Evolutionary conservation across 2,329 filamentous ascomycete genomes (phyloP), one percentile per base, ranked within the genome.

Genomic region (Phyllosticta citriasiana): DNA sequence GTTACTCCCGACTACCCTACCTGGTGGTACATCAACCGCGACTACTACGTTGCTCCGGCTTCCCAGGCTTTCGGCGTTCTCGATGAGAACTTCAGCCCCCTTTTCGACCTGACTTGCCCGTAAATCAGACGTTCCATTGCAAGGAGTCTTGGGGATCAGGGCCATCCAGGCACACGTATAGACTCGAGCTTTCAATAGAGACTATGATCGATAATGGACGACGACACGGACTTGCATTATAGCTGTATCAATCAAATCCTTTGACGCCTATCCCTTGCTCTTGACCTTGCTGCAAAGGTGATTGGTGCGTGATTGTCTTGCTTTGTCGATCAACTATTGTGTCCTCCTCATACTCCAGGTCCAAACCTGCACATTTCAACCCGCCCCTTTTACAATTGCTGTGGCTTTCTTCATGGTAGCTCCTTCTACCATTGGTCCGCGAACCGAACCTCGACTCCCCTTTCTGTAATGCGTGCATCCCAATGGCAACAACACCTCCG

Each of bases 261-360:
- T 66, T 69, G 65, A 70, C 69, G 71, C 71, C 60, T 63, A 62
- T 69, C 70, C 71, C 67, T 67, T 73, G 71, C 65, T 73, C 73
- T 71, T 53, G 51, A 24, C n/a, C n/a, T 26, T 26, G 33, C 10
- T 40, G 27, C 4, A 6, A 5, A 30, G 19, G 19, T 30, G 6
- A 4, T 30, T 30, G 1, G 6, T 7, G 27, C 27, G 27, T 30
- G 27, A 30, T 7, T 30, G 3, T 30, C 3, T 30, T 7, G 27
- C 3, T 30, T 30, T 4, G 27, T 6, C 2, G 9, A 30, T 30
- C 27, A 27, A 8, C 26, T 27, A 2, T 30, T 6, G 6, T 7
- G 27, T 30, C 27, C 9, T 30, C 6, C 27, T 30, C 4, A 8
- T 30, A 22, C 19, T 22, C 2, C 19, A 22, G 19, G 19, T 22